Evolutionary conservation across 2,329 filamentous ascomycete genomes (phyloP).

Genomic region (Metarhizium guizhouense): DNA sequence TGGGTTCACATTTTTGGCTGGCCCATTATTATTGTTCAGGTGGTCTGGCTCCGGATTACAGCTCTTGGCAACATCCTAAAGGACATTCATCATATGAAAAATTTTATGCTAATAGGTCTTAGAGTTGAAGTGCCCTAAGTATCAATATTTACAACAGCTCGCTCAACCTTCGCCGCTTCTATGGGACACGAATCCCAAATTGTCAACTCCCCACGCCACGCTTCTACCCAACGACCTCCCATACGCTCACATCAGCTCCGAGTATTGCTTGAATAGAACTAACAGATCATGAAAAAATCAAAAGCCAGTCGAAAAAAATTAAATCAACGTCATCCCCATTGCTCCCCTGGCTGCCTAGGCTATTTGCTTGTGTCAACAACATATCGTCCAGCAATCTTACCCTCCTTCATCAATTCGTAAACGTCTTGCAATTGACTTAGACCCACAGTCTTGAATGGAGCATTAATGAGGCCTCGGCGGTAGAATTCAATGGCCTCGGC

Average conservation of each 20-base stretch:
- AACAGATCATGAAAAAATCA: not conserved
- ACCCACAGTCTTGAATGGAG: slow-evolving; percentile 77
- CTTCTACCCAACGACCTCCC: too few species aligned
- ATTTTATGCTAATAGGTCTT: not conserved
- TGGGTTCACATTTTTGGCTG: not conserved
- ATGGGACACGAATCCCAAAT: not conserved
- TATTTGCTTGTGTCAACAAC: slow-evolving; percentile 67
- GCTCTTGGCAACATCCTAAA: not conserved
- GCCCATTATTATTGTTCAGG: not conserved
- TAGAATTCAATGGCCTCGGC: slow-evolving; percentile 89
- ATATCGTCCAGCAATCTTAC: slow-evolving; percentile 68
- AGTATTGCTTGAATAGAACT: not conserved
- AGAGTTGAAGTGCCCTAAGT: not conserved
- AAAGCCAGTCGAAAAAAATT: not conserved
- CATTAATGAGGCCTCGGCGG: slow-evolving; percentile 72
- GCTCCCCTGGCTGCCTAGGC: not conserved
- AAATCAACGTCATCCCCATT: not conserved
- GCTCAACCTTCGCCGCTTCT: too few species aligned
- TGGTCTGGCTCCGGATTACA: not conserved
- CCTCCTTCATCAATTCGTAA: slow-evolving; percentile 65
- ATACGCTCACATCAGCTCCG: too few species aligned
- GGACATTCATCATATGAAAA: not conserved
- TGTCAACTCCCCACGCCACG: not conserved
- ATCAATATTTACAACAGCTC: too few species aligned
- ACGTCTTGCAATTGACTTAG: slow-evolving; percentile 71